phyloP scores from a whole-genome alignment of 192 early-diverging fungal genomes.

The Globomyces pollinis-pini region DNA sequence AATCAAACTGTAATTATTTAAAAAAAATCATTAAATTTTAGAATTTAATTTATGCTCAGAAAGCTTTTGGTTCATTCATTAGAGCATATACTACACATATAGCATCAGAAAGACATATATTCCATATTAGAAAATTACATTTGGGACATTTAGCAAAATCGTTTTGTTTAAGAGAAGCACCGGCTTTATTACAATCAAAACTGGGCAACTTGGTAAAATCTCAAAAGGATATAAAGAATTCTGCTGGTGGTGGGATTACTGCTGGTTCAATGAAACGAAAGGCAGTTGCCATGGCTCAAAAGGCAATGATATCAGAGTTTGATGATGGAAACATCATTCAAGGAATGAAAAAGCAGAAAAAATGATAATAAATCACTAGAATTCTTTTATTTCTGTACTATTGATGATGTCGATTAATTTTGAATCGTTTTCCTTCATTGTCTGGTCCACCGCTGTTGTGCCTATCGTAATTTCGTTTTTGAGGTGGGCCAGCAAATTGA shows the following conservation, averaged over 20 bases:
- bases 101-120: slow-evolving; percentile 76
- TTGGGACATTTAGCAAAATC: slow-evolving; percentile 94
- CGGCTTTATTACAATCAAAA: slow-evolving; percentile 44
- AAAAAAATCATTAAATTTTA: slow-evolving; percentile 25
- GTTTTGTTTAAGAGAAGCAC: slow-evolving; percentile 93
- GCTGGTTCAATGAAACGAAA: slow-evolving; percentile 1
- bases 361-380: not conserved
- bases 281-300: slow-evolving; percentile 1
- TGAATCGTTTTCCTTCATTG: no score
- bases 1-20: slow-evolving; percentile 45
- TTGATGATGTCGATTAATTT: no score
- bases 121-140: slow-evolving; percentile 92
- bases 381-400: not conserved
- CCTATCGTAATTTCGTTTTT: not conserved
- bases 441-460: no score
- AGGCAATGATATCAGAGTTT: slow-evolving; percentile 8
- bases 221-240: not conserved
- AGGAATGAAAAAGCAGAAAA: slow-evolving; percentile 4
- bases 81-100: slow-evolving; percentile 92
- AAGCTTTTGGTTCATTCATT: slow-evolving; percentile 80
- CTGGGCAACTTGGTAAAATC: not conserved
- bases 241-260: slow-evolving; percentile 2
- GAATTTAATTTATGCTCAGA: slow-evolving; percentile 58
- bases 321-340: slow-evolving; percentile 1
- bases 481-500: not conserved